Evolutionary conservation across 345 rosid genomes (phyloP), one percentile per base, ranked within the genome.

Genomic region (Cardiospermum halicacabum): DNA sequence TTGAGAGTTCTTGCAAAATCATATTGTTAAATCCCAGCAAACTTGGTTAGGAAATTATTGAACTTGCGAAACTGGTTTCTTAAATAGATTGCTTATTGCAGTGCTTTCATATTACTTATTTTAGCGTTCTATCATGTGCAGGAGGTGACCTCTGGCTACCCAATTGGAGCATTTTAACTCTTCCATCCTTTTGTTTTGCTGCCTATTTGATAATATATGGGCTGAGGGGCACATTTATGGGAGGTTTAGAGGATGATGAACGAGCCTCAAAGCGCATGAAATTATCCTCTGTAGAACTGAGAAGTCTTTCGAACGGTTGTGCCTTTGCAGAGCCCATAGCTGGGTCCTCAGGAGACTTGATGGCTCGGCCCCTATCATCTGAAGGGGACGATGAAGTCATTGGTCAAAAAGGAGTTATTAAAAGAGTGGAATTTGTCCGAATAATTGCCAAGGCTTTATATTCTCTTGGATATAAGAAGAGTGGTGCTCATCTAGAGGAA

Each of bases 161-260:
- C 56, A 43, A 37, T 26, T 53, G 67, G 58, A 62, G 50, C 74
- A 55, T 49, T 58, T 42, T 37, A 40, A 64, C 18, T 27, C 19
- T 67, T 54, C 36, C 51, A 11, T 13, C 12, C 56, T 32, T 39
- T 54, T 19, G 47, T 60, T 54, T 53, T 58, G 45, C 65, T 50
- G 42, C 64, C 42, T 22, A 32, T 58, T 47, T 53, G 15, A 68
- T 69, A 39, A 78, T 76, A 74, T 83, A 83, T 83, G 88, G 88
- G 85, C 83, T 83, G 82, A 83, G 79, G 79, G 72, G 76, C 73
- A 66, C 82, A 67, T 80, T 83, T 80, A 83, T 80, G 88, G 85
- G 85, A 83, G 85, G 84, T 78, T 79, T 74, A 75, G 81, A 74
- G 79, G 88, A 83, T 78, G 81, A 80, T 67, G 85, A 80, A 76